These are phyloP conservation scores for Otatea glauca DNA, from an alignment of 176 grass and related monocot genomes.

Conservation along the genomic window DNA sequence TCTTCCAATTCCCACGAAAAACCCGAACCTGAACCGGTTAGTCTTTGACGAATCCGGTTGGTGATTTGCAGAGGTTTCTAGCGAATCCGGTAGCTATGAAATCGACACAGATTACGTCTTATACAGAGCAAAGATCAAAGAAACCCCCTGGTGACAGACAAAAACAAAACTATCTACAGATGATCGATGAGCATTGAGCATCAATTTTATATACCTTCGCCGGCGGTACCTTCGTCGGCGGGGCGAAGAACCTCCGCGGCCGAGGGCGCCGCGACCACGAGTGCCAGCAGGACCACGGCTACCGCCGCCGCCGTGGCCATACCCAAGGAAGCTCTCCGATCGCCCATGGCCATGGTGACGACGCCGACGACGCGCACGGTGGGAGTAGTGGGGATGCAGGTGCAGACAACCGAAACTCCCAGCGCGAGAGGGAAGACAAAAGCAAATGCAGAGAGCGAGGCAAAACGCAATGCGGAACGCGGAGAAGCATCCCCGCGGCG, in stretches of 20 bases:
- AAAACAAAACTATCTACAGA: background rate
- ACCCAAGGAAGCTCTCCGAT: background rate
- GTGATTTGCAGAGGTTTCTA: too few relatives aligned
- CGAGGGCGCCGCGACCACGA: background rate
- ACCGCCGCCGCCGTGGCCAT: background rate
- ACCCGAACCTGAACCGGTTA: too few relatives aligned
- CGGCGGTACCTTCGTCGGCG: too few relatives aligned
- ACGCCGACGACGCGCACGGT: background rate
- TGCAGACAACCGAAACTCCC: background rate
- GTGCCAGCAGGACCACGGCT: background rate
- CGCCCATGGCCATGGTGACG: conserved; percentile 38
- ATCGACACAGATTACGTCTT: background rate
- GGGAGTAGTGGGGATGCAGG: background rate
- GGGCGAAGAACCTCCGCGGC: background rate
- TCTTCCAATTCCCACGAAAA: too few relatives aligned
- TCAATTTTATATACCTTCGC: background rate
- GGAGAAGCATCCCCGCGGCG: background rate
- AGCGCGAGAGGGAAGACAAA: background rate
- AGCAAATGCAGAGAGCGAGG: background rate
- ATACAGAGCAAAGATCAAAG: background rate
- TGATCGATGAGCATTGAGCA: background rate
- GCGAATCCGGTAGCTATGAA: background rate
- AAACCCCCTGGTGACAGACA: background rate
- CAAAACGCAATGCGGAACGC: background rate
- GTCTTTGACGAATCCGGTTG: too few relatives aligned